Conservation (phyloP, 2,329 filamentous ascomycete genomes). For the Aureobasidium sp. region DNA sequence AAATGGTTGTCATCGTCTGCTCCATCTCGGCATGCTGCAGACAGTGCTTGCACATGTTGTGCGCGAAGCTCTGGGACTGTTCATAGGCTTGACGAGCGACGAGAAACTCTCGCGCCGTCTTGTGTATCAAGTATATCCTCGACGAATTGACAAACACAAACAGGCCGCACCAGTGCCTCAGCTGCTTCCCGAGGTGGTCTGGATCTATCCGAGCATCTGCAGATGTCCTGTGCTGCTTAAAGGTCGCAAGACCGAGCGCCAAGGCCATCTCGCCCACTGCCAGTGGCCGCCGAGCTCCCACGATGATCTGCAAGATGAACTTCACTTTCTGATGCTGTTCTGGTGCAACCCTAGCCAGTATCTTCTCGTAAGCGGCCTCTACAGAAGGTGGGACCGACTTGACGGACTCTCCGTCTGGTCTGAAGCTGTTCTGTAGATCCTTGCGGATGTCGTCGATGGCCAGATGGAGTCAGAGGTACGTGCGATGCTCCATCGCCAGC, state of each 20-base stretch:
- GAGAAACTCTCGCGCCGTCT: constrained; percentile 28
- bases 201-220: not conserved
- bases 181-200: not conserved
- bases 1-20: constrained; percentile 12
- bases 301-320: not conserved
- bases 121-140: constrained; percentile 24
- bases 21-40: not conserved
- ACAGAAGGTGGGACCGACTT: not conserved
- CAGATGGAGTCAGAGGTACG: not conserved
- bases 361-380: not conserved
- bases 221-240: not conserved
- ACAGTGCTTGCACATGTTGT: not conserved
- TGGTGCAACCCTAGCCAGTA: not conserved
- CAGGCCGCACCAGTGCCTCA: constrained; percentile 22
- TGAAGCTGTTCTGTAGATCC: not conserved
- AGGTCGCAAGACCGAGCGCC: not conserved
- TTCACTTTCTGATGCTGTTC: not conserved
- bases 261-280: not conserved
- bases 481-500: not conserved
- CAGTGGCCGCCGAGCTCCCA: not conserved
- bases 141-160: constrained; percentile 24
- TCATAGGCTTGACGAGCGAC: not conserved
- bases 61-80: too few species aligned
- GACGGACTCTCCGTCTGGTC: not conserved
- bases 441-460: not conserved